Evolutionary conservation across 2,329 filamentous ascomycete species (phyloP).

Genomic region (Fusarium udum): DNA sequence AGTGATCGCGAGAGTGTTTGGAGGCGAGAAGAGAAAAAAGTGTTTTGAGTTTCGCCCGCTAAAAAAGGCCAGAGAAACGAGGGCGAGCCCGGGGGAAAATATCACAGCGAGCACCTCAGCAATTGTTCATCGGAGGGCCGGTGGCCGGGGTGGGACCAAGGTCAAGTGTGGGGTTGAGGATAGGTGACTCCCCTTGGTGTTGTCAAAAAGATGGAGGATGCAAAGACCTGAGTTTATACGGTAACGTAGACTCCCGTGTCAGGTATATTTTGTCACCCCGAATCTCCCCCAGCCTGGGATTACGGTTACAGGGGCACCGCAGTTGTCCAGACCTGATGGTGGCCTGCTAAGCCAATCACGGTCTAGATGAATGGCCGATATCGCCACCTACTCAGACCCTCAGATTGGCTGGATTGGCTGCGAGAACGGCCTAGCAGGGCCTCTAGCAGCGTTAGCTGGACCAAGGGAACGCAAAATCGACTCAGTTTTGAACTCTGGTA

Average conservation of each 20-base stretch:
- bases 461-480: not conserved
- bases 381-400: not conserved
- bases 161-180: not conserved
- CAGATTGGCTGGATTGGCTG: not conserved
- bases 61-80: not conserved
- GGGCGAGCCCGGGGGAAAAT: not conserved
- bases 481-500: not conserved
- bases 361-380: not conserved
- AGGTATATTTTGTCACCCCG: not conserved
- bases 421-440: not conserved
- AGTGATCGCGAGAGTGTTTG: not conserved
- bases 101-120: not conserved
- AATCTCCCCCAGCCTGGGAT: not conserved
- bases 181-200: not conserved
- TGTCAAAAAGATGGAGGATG: not conserved
- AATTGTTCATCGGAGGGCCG: not conserved
- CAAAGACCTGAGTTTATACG: no score
- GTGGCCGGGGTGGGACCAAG: not conserved
- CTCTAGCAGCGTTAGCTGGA: not conserved
- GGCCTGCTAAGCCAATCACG: not conserved
- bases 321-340: not conserved
- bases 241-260: accelerated
- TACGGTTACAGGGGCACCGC: not conserved
- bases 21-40: not conserved
- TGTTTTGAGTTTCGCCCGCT: not conserved